Conservation (phyloP, 2,329 filamentous ascomycete species). For the Hypoxylon sp. region DNA sequence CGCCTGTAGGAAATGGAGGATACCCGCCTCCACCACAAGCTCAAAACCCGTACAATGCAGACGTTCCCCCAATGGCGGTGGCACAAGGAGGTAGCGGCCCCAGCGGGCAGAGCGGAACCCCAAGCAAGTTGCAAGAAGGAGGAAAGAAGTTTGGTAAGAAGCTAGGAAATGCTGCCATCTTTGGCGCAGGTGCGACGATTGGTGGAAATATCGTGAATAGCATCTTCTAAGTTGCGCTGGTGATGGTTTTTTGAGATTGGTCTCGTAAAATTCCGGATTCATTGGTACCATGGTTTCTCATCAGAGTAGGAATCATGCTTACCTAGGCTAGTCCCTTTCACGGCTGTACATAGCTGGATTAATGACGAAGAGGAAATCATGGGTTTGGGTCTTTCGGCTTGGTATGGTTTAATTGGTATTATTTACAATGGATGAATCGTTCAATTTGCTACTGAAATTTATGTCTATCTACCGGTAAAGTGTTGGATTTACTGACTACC, state of each 20-base stretch:
- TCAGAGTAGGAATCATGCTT: not conserved
- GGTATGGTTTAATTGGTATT: conserved; percentile 1
- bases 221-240: conserved; percentile 71
- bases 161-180: conserved; percentile 83
- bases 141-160: conserved; percentile 99
- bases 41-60: conserved; percentile 71
- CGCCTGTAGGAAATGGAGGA: conserved; percentile 45
- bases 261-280: not conserved
- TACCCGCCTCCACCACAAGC: conserved; percentile 53
- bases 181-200: conserved; percentile 91
- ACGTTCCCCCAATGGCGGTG: conserved; percentile 79
- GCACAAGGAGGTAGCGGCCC: conserved; percentile 61
- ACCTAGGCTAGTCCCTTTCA: not conserved
- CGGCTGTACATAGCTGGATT: not conserved
- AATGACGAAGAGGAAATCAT: not conserved
- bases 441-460: not conserved
- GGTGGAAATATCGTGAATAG: conserved; percentile 90
- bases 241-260: not conserved
- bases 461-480: not conserved
- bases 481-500: too few relatives aligned
- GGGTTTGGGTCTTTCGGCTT: not conserved
- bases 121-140: conserved; percentile 73
- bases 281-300: conserved; percentile 1
- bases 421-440: not conserved
- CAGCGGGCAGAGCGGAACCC: conserved; percentile 45